A percentile compares a stretch with the other conserved stretches of the same genome.
These are phyloP conservation scores for Nicotiana undulata DNA, from an alignment of 257 asterid genomes.

Conservation along the genomic window DNA sequence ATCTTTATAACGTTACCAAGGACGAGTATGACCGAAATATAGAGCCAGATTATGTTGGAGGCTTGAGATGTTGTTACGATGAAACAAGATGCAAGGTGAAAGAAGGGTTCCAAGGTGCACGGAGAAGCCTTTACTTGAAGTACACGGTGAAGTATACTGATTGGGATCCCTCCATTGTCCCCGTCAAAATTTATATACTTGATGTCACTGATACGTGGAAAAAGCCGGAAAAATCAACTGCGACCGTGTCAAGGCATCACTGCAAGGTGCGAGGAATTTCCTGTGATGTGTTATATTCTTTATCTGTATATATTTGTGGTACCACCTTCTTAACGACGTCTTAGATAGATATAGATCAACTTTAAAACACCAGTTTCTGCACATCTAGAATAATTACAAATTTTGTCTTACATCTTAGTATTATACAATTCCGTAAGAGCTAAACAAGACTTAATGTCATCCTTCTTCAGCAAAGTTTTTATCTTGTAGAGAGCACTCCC, in stretches of 20 bases:
- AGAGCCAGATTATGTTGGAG: slow-evolving; percentile 22
- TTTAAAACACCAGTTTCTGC: not conserved
- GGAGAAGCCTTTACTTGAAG: slow-evolving; percentile 20
- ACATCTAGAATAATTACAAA: not conserved
- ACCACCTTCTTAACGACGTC: not conserved
- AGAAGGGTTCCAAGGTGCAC: slow-evolving; percentile 9
- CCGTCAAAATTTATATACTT: slow-evolving; percentile 32
- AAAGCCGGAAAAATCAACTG: slow-evolving; percentile 7
- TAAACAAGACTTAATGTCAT: not conserved
- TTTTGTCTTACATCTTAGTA: not conserved
- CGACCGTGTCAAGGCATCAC: slow-evolving; percentile 14
- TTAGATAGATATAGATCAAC: not conserved
- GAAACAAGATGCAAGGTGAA: slow-evolving; percentile 20
- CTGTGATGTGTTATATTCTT: not conserved
- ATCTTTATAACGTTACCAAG: slow-evolving; percentile 23
- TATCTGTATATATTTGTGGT: not conserved
- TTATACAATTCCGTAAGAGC: not conserved
- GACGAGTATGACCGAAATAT: slow-evolving; percentile 13
- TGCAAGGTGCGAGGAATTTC: slow-evolving; percentile 24
- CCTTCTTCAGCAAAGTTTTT: not conserved
- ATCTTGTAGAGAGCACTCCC: not conserved
- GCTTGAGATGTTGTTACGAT: slow-evolving; percentile 30
- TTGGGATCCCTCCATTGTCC: slow-evolving; percentile 32
- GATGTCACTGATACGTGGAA: slow-evolving; percentile 44
- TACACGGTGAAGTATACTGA: slow-evolving; percentile 36